Conservation (phyloP, 2,329 filamentous ascomycete genomes). For the Penicillium nordicum region DNA sequence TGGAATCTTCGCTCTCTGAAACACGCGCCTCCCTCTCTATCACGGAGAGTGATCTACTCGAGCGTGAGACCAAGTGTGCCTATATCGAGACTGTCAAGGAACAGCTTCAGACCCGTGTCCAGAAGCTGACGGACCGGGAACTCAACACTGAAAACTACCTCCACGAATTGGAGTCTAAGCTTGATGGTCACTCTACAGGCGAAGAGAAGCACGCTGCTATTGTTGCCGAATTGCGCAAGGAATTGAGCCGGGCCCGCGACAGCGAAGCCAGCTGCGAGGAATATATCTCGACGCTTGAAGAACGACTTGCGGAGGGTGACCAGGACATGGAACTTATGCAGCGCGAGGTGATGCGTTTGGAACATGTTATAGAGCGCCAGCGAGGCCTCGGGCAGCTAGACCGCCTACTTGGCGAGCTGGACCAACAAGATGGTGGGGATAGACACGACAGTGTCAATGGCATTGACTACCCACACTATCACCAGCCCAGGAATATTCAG, state of each 20-base stretch:
- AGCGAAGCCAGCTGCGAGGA: conserved; percentile 90
- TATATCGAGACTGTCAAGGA: conserved; percentile 89
- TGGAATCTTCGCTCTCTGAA: conserved; percentile 86
- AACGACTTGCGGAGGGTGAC: conserved; percentile 90
- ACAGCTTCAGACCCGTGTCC: conserved; percentile 83
- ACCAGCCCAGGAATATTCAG: conserved; percentile 18
- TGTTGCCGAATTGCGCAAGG: conserved; percentile 82
- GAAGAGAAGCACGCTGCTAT: conserved; percentile 90
- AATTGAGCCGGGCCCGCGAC: conserved; percentile 81
- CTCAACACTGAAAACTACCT: conserved; percentile 88
- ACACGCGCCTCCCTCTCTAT: conserved; percentile 78
- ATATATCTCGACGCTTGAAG: conserved; percentile 94
- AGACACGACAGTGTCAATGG: conserved; percentile 20
- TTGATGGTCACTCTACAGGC: conserved; percentile 84
- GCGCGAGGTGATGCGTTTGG: conserved; percentile 87
- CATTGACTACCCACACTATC: conserved; percentile 11
- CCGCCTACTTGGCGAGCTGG: conserved; percentile 84
- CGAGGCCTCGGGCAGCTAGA: conserved; percentile 92
- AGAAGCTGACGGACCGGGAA: conserved; percentile 90
- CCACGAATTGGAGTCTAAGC: conserved; percentile 82
- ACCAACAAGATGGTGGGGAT: conserved; percentile 59
- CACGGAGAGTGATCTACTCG: conserved; percentile 81
- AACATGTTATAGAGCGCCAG: conserved; percentile 93
- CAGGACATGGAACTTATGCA: conserved; percentile 97
- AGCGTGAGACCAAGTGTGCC: conserved; percentile 90